Evolutionary conservation across 768 basidiomycete genomes (phyloP).

Genomic region (Boletus pseudo-olivaceus): DNA sequence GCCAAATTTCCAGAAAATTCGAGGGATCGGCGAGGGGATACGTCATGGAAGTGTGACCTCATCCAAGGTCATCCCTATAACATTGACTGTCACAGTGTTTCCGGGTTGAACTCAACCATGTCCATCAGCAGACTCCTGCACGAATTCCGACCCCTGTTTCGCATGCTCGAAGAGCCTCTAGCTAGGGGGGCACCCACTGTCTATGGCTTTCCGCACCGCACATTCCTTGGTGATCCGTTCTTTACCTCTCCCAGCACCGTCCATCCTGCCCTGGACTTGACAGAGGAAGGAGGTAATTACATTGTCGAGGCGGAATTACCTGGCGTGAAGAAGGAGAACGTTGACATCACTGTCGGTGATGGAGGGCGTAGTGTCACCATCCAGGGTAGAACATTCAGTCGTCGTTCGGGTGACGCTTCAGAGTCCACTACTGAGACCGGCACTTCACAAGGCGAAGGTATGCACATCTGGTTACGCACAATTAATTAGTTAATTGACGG

Average conservation of each 20-base stretch:
- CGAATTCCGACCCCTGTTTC: constrained; percentile 74
- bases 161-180: constrained; percentile 71
- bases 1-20: constrained; percentile 18
- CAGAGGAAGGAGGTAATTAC: constrained; percentile 62
- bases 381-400: constrained; percentile 53
- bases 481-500: not conserved
- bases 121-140: constrained; percentile 64
- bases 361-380: constrained; percentile 69
- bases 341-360: constrained; percentile 68
- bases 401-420: constrained; percentile 16
- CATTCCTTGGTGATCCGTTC: constrained; percentile 51
- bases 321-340: constrained; percentile 73
- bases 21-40: constrained; percentile 10
- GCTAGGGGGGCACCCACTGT: constrained; percentile 30
- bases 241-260: constrained; percentile 32
- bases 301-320: constrained; percentile 75
- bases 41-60: constrained; percentile 8
- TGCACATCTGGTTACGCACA: not conserved
- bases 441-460: constrained; percentile 29
- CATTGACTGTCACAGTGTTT: not conserved
- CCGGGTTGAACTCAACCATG: constrained; percentile 37
- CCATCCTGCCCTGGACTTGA: constrained; percentile 63
- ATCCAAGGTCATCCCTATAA: constrained; percentile 10
- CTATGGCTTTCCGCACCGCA: constrained; percentile 30
- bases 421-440: constrained; percentile 15